These are phyloP conservation scores for Pluteus cervinus DNA, from an alignment of 768 basidiomycete species.

Conservation along the genomic window DNA sequence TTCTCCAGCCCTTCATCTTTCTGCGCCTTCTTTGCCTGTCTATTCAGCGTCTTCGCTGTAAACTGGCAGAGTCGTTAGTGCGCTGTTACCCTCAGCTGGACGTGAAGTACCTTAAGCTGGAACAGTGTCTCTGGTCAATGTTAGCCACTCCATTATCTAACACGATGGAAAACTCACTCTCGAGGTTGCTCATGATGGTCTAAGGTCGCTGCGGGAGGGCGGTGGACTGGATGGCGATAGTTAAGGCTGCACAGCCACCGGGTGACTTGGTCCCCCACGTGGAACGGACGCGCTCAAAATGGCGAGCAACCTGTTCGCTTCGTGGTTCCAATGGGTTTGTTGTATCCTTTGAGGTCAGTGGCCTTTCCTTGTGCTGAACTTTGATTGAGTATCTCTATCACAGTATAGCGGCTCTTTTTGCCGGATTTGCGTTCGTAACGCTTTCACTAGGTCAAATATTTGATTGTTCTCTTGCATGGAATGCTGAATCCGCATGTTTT, in stretches of 20 bases:
- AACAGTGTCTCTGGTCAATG: slow-evolving; percentile 82
- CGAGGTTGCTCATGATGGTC: slow-evolving; percentile 70
- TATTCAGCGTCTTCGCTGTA: slow-evolving; percentile 91
- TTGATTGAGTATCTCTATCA: neutral
- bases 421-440: slow-evolving; percentile 86
- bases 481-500: slow-evolving; percentile 9
- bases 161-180: slow-evolving; percentile 57
- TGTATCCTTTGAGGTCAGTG: slow-evolving; percentile 57
- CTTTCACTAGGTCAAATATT: slow-evolving; percentile 71
- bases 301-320: too few species aligned
- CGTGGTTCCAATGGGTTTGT: slow-evolving; percentile 36
- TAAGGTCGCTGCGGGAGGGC: slow-evolving; percentile 7
- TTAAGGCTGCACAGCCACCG: too few species aligned
- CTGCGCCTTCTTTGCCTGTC: slow-evolving; percentile 96
- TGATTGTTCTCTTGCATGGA: neutral
- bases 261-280: slow-evolving; percentile 2
- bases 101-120: slow-evolving; percentile 77
- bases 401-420: slow-evolving; percentile 69
- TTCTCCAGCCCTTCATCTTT: slow-evolving; percentile 93
- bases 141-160: slow-evolving; percentile 20
- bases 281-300: slow-evolving; percentile 1
- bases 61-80: slow-evolving; percentile 54
- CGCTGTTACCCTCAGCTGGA: neutral
- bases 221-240: too few species aligned
- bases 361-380: slow-evolving; percentile 6